Evolutionary conservation across 208 protist species (phyloP), one percentile per base, ranked within the genome.

Genomic region (Leishmania turanica): DNA sequence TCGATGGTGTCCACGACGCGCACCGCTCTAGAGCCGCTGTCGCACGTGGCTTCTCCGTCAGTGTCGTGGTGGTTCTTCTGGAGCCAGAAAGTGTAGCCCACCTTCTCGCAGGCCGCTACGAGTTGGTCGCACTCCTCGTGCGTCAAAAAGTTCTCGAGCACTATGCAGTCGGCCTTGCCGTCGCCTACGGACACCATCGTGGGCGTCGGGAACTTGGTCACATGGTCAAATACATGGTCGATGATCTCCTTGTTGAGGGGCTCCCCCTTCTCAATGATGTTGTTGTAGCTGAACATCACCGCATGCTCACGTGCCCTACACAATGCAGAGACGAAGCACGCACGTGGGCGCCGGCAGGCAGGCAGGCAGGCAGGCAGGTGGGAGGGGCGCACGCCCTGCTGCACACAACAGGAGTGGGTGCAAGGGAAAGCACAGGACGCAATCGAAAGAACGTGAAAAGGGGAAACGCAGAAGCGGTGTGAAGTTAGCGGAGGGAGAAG

Each of bases 1-100:
- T 98, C 94, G 69, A 98, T 95, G 1, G 95, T 98, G 89, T 97
- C 91, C 27, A 96, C 93, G 9, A 92, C 85, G 15, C 95, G 93
- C 42, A 98, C 90, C 7, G 90, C 89, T 79, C 84, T 90, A 0
- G 90, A 82, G 17, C 81, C 78, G 27, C 13, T 78, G 70, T 91
- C 87, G 72, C 87, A 87, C 49, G 75, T 79, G 24, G 78, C 73
- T 77, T 90, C 84, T 13, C 84, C 88, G 64, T 90, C 84, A 34
- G 86, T 78, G 5, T 85, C 88, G 85, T 89, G 86, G 81, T 87
- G 80, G 49, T 84, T 80, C 65, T 89, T 84, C 65, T 90, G 89
- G 45, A 82, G 88, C 94, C 94, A 97, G 75, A 93, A 97, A 9
- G 92, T 93, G 83, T 90, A 97, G 19, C 94, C 92, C 1, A 96